These are phyloP conservation scores for Peronospora belbahrii DNA, from an alignment of 352 stramenopile genomes.

Conservation along the genomic window DNA sequence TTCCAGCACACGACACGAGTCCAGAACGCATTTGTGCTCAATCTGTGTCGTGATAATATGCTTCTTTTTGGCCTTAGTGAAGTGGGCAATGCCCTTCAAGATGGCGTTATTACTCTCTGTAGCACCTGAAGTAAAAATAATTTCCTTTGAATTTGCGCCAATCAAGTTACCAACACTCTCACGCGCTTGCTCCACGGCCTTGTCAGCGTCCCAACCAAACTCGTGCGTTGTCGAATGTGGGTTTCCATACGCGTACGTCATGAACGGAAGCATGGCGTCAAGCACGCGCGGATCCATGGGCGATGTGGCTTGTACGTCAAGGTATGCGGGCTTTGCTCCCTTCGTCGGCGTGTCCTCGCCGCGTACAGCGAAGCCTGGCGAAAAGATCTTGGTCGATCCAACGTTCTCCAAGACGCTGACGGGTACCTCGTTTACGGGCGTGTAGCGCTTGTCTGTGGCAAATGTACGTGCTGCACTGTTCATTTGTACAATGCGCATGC, in stretches of 20 bases:
- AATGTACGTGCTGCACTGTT: constrained; percentile 14
- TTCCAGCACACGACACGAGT: constrained; percentile 96
- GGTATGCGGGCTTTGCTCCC: constrained; percentile 85
- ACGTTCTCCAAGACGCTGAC: constrained; percentile 82
- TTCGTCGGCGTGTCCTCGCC: constrained; percentile 45
- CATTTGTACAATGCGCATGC: neutral
- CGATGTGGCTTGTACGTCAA: constrained; percentile 97
- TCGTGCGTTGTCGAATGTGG: constrained; percentile 98
- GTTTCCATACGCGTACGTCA: constrained; percentile 96
- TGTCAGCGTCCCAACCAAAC: constrained; percentile 97
- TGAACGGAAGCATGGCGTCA: constrained; percentile 97
- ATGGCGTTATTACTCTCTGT: constrained; percentile 99
- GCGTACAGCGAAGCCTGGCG: constrained; percentile 70
- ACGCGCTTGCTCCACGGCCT: constrained; percentile 88
- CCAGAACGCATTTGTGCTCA: constrained; percentile 96
- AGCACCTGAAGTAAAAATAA: constrained; percentile 98
- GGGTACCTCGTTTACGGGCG: constrained; percentile 68
- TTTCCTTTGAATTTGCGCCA: constrained; percentile 94
- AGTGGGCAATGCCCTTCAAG: constrained; percentile 96
- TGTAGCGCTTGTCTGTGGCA: constrained; percentile 75
- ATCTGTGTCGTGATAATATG: constrained; percentile 99
- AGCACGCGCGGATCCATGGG: constrained; percentile 97
- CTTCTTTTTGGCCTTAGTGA: constrained; percentile 93
- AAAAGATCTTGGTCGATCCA: constrained; percentile 74
- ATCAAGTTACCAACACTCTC: constrained; percentile 90